phyloP scores from a whole-genome alignment of 176 grass and related monocot genomes.

The Carex parvula region DNA sequence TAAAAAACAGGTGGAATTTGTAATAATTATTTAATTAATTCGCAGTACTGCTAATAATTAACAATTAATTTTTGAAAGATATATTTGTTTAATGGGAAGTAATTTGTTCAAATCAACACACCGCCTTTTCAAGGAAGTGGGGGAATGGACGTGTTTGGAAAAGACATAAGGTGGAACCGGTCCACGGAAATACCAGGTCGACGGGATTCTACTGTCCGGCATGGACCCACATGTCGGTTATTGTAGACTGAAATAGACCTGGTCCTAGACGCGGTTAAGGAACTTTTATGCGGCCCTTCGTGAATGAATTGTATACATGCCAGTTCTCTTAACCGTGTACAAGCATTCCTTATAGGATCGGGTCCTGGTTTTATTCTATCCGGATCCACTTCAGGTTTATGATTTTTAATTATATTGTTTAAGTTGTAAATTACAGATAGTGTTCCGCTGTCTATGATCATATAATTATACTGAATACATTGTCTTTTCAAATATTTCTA shows the following conservation, averaged over 20 bases:
- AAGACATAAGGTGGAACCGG: neutral
- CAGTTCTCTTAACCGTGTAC: neutral
- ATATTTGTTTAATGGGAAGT: neutral
- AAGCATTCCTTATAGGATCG: neutral
- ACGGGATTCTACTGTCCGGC: neutral
- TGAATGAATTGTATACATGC: neutral
- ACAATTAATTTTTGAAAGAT: neutral
- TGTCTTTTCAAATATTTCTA: too few species aligned
- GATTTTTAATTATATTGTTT: neutral
- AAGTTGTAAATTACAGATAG: neutral
- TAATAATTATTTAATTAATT: neutral
- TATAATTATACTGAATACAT: neutral
- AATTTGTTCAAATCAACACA: constrained; percentile 16
- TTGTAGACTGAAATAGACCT: neutral
- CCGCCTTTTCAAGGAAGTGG: constrained; percentile 16
- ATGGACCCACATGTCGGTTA: neutral
- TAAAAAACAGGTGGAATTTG: neutral
- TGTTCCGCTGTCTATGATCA: neutral
- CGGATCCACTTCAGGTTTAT: neutral
- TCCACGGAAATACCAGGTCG: neutral
- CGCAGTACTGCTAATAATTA: neutral
- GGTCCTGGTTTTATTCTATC: neutral
- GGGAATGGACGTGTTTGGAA: neutral
- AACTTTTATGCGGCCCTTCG: neutral
- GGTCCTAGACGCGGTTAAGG: constrained; percentile 1